phyloP scores from a whole-genome alignment of 306 rosid species.

The Rosa rugosa region DNA sequence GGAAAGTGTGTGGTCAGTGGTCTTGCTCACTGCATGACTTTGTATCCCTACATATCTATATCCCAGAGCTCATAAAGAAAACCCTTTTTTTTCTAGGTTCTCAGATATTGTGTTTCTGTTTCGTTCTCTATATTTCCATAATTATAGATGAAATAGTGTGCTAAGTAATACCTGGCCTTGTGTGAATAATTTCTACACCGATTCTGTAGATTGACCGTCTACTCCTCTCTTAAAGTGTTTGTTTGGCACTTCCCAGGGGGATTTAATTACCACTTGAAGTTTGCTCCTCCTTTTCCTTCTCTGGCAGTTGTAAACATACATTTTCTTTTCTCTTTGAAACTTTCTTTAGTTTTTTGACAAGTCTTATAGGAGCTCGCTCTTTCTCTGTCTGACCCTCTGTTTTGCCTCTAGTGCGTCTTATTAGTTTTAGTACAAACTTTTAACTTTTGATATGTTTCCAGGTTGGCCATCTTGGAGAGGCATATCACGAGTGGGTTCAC shows the following conservation, averaged over 20 bases:
- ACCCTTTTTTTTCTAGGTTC: background rate
- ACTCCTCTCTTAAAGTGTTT: background rate
- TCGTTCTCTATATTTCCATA: background rate
- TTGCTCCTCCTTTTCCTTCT: background rate
- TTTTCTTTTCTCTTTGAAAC: background rate
- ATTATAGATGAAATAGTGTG: too few species aligned
- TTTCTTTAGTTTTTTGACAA: background rate
- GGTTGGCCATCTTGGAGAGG: constrained; percentile 88
- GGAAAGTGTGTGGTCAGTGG: background rate
- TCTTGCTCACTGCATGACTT: background rate
- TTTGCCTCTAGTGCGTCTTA: background rate
- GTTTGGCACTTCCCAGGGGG: background rate
- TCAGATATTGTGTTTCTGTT: background rate
- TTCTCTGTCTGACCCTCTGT: background rate
- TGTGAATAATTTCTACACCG: background rate
- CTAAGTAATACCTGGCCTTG: background rate
- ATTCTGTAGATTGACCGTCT: background rate
- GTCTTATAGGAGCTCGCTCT: background rate
- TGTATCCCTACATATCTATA: background rate
- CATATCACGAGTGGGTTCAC: constrained; percentile 82
- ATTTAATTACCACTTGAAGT: background rate
- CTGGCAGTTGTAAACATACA: background rate
- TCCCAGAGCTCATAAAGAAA: too few species aligned
- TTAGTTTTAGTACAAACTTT: background rate
- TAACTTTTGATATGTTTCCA: constrained; percentile 23